These are phyloP conservation scores for Agaricus subrufescens DNA, from an alignment of 768 basidiomycete species.

Conservation along the genomic window DNA sequence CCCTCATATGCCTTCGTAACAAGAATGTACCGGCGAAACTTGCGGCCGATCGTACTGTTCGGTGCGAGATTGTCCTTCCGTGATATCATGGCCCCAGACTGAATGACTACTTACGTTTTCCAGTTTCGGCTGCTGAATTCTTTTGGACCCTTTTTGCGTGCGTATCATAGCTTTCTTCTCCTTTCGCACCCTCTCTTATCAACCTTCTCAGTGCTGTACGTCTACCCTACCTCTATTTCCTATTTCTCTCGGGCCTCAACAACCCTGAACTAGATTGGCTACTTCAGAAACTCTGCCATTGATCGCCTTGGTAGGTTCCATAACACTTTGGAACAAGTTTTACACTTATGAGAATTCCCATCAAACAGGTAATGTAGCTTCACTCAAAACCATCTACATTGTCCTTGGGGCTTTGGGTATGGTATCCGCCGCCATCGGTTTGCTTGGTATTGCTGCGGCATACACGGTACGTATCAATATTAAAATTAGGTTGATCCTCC, in stretches of 20 bases:
- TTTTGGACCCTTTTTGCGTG: conserved; percentile 65
- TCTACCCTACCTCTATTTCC: conserved; percentile 5
- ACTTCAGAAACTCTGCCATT: conserved; percentile 48
- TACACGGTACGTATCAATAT: conserved; percentile 35
- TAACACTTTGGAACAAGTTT: background rate
- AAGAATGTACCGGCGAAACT: conserved; percentile 48
- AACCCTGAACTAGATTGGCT: conserved; percentile 42
- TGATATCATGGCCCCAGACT: background rate
- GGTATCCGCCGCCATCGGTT: conserved; percentile 44
- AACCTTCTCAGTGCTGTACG: conserved; percentile 27
- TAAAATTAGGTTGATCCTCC: background rate
- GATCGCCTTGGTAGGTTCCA: conserved; percentile 43
- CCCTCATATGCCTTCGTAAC: conserved; percentile 59
- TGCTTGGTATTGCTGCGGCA: conserved; percentile 52
- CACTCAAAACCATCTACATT: conserved; percentile 51
- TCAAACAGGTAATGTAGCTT: conserved; percentile 31
- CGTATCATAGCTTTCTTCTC: conserved; percentile 21
- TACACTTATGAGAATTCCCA: background rate
- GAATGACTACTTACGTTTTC: background rate
- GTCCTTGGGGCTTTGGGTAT: conserved; percentile 58
- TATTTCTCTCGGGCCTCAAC: background rate
- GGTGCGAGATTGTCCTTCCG: conserved; percentile 22
- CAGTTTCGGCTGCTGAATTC: conserved; percentile 42
- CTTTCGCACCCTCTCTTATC: background rate
- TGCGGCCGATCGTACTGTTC: conserved; percentile 57